These are phyloP conservation scores for Starmera caribaea DNA, from an alignment of 805 yeast genomes.

Conservation along the genomic window DNA sequence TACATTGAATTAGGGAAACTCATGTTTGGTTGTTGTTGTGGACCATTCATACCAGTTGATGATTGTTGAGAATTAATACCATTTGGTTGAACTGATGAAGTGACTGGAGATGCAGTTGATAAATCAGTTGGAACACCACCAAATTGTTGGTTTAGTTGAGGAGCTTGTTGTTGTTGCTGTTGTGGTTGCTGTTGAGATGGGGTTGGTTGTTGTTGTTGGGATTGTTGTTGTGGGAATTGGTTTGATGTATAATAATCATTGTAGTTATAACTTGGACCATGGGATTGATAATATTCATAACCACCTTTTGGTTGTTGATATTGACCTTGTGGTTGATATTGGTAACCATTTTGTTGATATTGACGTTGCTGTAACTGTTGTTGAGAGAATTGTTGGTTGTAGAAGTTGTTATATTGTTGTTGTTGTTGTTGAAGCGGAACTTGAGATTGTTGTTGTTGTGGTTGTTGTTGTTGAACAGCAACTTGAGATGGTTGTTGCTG, in stretches of 20 bases:
- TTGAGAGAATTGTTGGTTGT: conserved; percentile 4
- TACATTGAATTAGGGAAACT: conserved; percentile 14
- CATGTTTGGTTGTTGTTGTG: conserved; percentile 16
- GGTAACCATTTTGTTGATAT: conserved; percentile 10
- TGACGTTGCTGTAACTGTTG: conserved; percentile 8
- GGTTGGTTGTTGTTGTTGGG: conserved; percentile 6
- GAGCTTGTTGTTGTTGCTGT: conserved; percentile 11
- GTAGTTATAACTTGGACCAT: conserved; percentile 1
- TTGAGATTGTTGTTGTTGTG: conserved; percentile 1
- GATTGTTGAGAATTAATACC: conserved; percentile 2
- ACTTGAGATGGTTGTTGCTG: conserved; percentile 6
- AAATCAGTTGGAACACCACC: conserved; percentile 1
- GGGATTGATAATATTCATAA: conserved; percentile 1
- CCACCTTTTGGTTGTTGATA: conserved; percentile 1
- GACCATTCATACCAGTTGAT: not conserved
- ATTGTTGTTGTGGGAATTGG: conserved; percentile 3
- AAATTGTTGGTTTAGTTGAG: conserved; percentile 8
- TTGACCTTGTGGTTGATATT: conserved; percentile 5
- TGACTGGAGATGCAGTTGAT: conserved; percentile 18
- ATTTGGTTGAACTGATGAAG: conserved; percentile 18
- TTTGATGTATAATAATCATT: conserved; percentile 10
- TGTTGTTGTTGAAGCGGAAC: conserved; percentile 11
- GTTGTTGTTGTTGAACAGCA: conserved; percentile 15
- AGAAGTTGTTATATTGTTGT: conserved; percentile 6
- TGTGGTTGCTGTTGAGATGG: conserved; percentile 1